Percentiles rank a stretch among this genome's conserved stretches.
Conservation (phyloP, 352 stramenopile genomes). For the Globisporangium spinosum region DNA sequence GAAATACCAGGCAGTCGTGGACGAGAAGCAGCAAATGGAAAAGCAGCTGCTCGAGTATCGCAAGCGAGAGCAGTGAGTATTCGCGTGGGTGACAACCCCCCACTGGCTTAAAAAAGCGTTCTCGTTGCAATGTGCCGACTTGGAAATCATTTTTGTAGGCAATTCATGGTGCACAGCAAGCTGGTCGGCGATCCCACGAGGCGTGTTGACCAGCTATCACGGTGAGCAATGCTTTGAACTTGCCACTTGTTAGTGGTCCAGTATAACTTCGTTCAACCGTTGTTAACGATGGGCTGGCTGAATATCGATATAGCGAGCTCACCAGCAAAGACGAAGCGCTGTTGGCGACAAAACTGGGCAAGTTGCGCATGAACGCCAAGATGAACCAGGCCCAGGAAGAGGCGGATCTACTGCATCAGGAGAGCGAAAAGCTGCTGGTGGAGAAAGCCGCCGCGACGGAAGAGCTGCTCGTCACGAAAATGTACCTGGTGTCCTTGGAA, state of each 20-base stretch:
- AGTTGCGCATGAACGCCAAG: constrained; percentile 51
- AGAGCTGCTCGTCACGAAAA: constrained; percentile 60
- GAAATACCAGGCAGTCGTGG: constrained; percentile 52
- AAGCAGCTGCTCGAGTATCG: constrained; percentile 49
- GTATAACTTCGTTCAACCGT: neutral
- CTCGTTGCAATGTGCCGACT: neutral
- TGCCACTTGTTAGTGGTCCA: neutral
- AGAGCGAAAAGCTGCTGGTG: constrained; percentile 60
- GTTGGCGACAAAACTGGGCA: constrained; percentile 42
- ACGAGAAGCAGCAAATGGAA: constrained; percentile 62
- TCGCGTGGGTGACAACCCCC: neutral
- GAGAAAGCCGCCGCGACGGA: constrained; percentile 62
- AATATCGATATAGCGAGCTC: constrained; percentile 32
- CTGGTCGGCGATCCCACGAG: constrained; percentile 61
- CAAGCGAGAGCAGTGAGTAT: constrained; percentile 48
- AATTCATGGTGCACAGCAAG: constrained; percentile 63
- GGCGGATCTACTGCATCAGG: constrained; percentile 45
- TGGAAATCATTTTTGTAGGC: constrained; percentile 19
- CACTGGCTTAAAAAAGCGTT: neutral
- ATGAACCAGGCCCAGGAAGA: constrained; percentile 54
- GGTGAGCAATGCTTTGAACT: constrained; percentile 25
- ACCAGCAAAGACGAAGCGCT: constrained; percentile 53
- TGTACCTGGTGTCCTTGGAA: constrained; percentile 68
- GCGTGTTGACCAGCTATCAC: constrained; percentile 55
- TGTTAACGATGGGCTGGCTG: neutral